Base-by-base conservation (phyloP, 2,329 filamentous ascomycete species). In the Aspergillus chevalieri region DNA sequence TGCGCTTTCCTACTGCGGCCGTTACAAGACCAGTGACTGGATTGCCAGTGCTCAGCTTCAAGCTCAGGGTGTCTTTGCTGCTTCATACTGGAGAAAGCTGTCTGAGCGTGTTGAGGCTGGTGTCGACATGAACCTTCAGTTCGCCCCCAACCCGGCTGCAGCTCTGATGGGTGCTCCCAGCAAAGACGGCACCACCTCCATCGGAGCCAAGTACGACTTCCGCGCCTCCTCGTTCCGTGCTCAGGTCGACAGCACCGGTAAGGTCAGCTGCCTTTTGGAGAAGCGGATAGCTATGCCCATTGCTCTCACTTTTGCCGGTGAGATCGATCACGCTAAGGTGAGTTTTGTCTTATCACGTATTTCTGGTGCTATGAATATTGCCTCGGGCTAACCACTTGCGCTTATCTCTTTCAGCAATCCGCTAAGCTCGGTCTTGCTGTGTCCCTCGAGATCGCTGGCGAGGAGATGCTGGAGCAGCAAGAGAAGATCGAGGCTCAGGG, bases 201-300 rank as follows among this genome's bases (percentile, higher is more conserved):
- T 97, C 63, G 93, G 92, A 64, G 89, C 90, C 68, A 98, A 98
- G 76, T 98, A 98, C 75, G 92, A 96, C 71, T 98, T 98, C 83
- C 83, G 89, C 66, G 88, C 90, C 75, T 93, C 89, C 48, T 93
- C 89, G 46, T 95, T 96, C 84, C 85, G 92, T 58, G 93, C 92
- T 42, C 93, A 98, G 76, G 81, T 97, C 62, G 93, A 98, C 75
- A 94, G 90, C 65, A 85, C 89, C 69, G 93, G 93, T 70, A 95
- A 95, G 78, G 80, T 98, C 53, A 89, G 87, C 73, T 93, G 89
- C 68, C 75, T 96, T 65, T 76, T 97, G 60, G 93, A 98, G 80
- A 97, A 96, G 84, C 86, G 90, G 65, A 88, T 98, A 65, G 90
- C 90, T 26, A 89, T 90, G 56, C 87, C 91, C 24, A 90, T 98